Conservation (phyloP, 1,284 basidiomycete species). For the Chondrostereum purpureum region DNA sequence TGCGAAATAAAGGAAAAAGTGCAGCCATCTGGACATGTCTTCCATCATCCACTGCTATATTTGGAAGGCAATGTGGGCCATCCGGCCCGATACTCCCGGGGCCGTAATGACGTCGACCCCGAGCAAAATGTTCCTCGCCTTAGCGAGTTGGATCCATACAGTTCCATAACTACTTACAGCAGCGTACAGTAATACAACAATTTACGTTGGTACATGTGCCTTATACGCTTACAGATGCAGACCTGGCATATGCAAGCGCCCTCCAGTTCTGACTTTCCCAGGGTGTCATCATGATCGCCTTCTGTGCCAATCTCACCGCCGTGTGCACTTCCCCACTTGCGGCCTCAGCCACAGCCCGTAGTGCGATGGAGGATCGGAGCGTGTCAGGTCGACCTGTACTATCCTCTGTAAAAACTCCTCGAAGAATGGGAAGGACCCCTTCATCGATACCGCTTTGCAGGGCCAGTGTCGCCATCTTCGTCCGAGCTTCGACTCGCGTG, state of each 20-base stretch:
- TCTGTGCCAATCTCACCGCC: constrained; percentile 48
- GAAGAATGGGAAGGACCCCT: constrained; percentile 33
- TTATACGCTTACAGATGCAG: no score
- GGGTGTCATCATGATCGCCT: constrained; percentile 63
- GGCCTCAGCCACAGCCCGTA: constrained; percentile 24
- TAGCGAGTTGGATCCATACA: not conserved
- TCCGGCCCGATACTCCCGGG: no score
- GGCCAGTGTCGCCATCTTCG: constrained; percentile 45
- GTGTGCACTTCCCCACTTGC: constrained; percentile 12
- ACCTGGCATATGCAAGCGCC: constrained; percentile 48
- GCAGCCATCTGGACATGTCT: no score
- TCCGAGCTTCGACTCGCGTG: constrained; percentile 37
- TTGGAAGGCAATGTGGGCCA: no score
- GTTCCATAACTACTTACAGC: not conserved
- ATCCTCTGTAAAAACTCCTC: constrained; percentile 15
- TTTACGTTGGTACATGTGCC: no score
- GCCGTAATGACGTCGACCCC: no score
- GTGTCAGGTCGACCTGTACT: constrained; percentile 23
- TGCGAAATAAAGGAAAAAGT: no score
- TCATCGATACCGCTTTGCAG: constrained; percentile 40
- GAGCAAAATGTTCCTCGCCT: no score
- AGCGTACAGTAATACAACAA: not conserved
- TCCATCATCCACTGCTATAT: no score
- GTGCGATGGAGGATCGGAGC: constrained; percentile 29
- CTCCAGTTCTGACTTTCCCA: constrained; percentile 55